Conservation (phyloP, 2,329 filamentous ascomycete genomes). For the Fusarium praegraminearum region DNA sequence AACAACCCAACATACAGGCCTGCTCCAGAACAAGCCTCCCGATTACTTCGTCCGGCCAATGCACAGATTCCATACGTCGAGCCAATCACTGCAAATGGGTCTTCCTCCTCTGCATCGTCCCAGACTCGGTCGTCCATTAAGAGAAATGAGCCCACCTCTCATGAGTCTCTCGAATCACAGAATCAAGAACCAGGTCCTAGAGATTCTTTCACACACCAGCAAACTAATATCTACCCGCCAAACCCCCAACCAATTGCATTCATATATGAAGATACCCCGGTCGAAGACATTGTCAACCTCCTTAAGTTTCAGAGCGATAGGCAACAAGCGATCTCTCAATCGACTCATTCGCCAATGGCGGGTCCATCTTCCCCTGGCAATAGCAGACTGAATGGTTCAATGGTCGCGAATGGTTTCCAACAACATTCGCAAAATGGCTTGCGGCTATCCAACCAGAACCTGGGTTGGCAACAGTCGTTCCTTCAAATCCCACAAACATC, state of each 20-base stretch:
- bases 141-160: background rate
- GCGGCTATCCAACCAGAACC: background rate
- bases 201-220: background rate
- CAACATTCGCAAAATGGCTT: background rate
- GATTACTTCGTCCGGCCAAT: background rate
- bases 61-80: background rate
- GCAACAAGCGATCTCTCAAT: background rate
- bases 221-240: background rate
- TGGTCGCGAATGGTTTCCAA: background rate
- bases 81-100: background rate
- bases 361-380: background rate
- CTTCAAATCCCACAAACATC: background rate
- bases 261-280: conserved; percentile 3
- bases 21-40: background rate
- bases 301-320: background rate
- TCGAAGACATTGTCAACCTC: background rate
- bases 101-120: background rate
- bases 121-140: conserved; percentile 1
- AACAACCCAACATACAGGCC: background rate
- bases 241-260: background rate
- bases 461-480: background rate
- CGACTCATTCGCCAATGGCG: background rate
- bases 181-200: background rate
- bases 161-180: background rate
- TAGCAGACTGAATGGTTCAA: background rate